Percentiles rank a stretch among this genome's conserved stretches.
Evolutionary conservation across 306 rosid genomes (phyloP).

Genomic region (Echinosophora koreensis): DNA sequence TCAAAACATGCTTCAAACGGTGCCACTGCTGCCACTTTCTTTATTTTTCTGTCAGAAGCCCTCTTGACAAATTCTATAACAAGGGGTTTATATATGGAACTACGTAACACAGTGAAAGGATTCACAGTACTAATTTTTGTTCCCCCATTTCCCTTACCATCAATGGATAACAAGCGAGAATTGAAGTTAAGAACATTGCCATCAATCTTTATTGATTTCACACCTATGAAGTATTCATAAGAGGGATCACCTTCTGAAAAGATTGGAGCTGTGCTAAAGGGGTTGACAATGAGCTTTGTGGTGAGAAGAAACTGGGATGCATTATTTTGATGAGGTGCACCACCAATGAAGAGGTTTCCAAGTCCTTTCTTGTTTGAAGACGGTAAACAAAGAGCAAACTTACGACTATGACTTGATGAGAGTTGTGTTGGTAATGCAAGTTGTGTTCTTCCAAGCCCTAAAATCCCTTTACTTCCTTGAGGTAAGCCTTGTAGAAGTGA

Average conservation of each 20-base stretch:
- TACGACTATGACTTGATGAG: background rate
- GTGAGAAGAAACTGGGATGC: background rate
- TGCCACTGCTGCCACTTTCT: conserved; percentile 33
- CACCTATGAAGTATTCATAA: conserved; percentile 46
- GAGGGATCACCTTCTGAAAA: conserved; percentile 34
- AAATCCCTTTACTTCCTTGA: conserved; percentile 3
- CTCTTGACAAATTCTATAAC: conserved; percentile 45
- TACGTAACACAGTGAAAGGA: conserved; percentile 35
- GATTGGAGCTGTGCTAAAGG: conserved; percentile 43
- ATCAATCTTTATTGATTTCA: conserved; percentile 45
- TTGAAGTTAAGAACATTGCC: conserved; percentile 40
- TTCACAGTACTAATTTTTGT: conserved; percentile 47
- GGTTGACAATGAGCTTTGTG: conserved; percentile 45
- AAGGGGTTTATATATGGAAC: conserved; percentile 42
- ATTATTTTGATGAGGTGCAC: background rate
- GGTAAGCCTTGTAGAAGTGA: too few species aligned
- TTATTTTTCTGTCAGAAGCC: conserved; percentile 45
- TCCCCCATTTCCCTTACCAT: conserved; percentile 47
- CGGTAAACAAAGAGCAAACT: conserved; percentile 52
- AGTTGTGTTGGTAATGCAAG: conserved; percentile 37
- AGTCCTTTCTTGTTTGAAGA: conserved; percentile 41
- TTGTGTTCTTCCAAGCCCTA: conserved; percentile 53
- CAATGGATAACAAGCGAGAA: conserved; percentile 36
- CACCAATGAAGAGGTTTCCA: conserved; percentile 49
- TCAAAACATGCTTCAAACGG: conserved; percentile 52